Evolutionary conservation across 306 rosid genomes (phyloP), one percentile per base, ranked within the genome.

Genomic region (Echinosophora koreensis): DNA sequence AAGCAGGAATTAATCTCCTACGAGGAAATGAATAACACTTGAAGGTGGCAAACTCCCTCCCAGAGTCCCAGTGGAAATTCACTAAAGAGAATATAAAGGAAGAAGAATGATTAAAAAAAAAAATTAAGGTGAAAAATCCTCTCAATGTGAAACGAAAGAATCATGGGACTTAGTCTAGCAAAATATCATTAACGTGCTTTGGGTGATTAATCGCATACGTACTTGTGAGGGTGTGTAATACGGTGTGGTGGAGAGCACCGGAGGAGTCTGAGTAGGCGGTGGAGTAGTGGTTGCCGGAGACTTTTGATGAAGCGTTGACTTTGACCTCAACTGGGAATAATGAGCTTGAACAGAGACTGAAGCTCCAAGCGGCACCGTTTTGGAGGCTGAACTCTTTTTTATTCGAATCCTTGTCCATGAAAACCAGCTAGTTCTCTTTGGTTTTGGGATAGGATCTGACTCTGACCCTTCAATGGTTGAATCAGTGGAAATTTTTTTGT

Each of bases 321-420:
- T 81, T 71, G 90, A 81, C 79, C 15, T 86, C n/a, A 68, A 13
- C 77, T 76, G 74, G 15, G 82, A 81, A 51, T 38, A 34, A 44
- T 28, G 44, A 32, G 55, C 54, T 46, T 49, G 38, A n/a, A 71
- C 75, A 4, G 81, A 16, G 4, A 77, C 46, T 37, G 85, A 80
- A 44, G 85, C 1, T 69, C 83, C 86, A 47, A 91, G 49, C 80
- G 94, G 92, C 69, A 83, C 90, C 83, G 91, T 88, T 85, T 85
- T 86, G 72, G 65, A 16, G 52, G 80, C 12, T 4, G 90, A 69
- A 14, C 79, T 84, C 47, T 67, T 80, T 34, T 69, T 76, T 63
- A 42, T 12, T 49, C 74, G 59, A 70, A 81, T 66, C 50, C 34
- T 61, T 46, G 42, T 41, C 86, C 85, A 57, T 18, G 84, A 85